Base-by-base conservation (phyloP, 441 rosid species). In the Erodium trifolium region DNA sequence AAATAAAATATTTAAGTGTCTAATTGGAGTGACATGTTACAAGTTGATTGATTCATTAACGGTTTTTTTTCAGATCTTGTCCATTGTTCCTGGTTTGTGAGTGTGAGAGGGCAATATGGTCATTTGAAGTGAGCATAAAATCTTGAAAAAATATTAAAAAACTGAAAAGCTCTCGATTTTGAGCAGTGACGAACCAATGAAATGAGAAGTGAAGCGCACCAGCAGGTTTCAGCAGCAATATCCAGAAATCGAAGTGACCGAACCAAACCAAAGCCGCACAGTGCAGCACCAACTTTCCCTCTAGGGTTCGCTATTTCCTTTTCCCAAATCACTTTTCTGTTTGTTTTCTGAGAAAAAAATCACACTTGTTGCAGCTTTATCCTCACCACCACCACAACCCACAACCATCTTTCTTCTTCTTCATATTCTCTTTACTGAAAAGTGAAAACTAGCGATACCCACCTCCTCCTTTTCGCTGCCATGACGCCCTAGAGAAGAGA, bases 171-270 rank as follows among this genome's bases (percentile, higher is more conserved):
- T 23, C 27, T 23, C 1, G 27, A 23, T 23, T 23, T 23, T 23
- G 27, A 23, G 27, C 27, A 78, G 84, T 69, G 83, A 82, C 80
- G 79, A 78, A 53, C 85, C 85, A 81, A 82, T 78, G 73, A 77
- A 45, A 75, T 14, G 75, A 72, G 55, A 27, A 18, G 6, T 4
- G 8, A 51, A 51, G n/a, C 18, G 17, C 16, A 51, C 17, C 59
- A 51, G 4, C 13, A 17, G 70, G 27, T 23, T 23, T 23, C 27
- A 23, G 27, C 27, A 23, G 27, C 27, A 23, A 23, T 23, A 23
- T 23, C 27, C 27, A 23, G 27, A 23, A 23, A 23, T 23, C 27
- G 27, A 23, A 23, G 27, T 23, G 27, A 23, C 27, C 27, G 27
- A 72, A 67, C 60, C 66, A 57, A 47, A 74, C 65, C 64, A 76